Evolutionary conservation across 1,139 yeast species (phyloP).

Genomic region (Eremothecium cymbalariae): DNA sequence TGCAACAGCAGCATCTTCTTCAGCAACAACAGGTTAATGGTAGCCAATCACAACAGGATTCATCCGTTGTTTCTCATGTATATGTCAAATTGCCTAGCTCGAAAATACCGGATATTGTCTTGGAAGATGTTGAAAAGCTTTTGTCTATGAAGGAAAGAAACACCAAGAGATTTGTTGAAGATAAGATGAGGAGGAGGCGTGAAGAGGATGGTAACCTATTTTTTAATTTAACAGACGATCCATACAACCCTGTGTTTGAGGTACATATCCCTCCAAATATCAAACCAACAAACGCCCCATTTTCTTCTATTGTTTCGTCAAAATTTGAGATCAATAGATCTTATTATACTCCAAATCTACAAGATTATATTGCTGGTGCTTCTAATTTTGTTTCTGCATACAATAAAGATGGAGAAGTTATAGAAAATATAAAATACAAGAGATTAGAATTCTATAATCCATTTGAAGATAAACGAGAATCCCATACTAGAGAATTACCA

Average conservation of each 20-base stretch:
- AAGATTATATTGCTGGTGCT: conserved; percentile 24
- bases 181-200: conserved; percentile 66
- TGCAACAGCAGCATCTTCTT: conserved; percentile 12
- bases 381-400: conserved; percentile 22
- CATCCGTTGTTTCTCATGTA: conserved; percentile 46
- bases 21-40: conserved; percentile 16
- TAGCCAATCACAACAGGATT: conserved; percentile 17
- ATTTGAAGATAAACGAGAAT: conserved; percentile 24
- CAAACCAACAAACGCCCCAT: conserved; percentile 62
- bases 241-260: conserved; percentile 80
- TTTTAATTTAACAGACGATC: conserved; percentile 82
- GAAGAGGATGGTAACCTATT: conserved; percentile 62
- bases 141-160: conserved; percentile 70
- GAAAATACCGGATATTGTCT: conserved; percentile 86
- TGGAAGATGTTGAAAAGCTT: conserved; percentile 72
- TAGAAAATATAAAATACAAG: conserved; percentile 19
- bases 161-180: conserved; percentile 72
- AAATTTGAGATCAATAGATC: conserved; percentile 63
- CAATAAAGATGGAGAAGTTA: conserved; percentile 26
- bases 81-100: conserved; percentile 84
- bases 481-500: conserved; percentile 42
- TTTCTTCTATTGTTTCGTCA: conserved; percentile 71
- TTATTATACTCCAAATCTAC: conserved; percentile 36
- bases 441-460: conserved; percentile 29
- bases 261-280: conserved; percentile 48